Conservation (phyloP, 2,329 filamentous ascomycete genomes). For the Sarocladiaceae sp. region DNA sequence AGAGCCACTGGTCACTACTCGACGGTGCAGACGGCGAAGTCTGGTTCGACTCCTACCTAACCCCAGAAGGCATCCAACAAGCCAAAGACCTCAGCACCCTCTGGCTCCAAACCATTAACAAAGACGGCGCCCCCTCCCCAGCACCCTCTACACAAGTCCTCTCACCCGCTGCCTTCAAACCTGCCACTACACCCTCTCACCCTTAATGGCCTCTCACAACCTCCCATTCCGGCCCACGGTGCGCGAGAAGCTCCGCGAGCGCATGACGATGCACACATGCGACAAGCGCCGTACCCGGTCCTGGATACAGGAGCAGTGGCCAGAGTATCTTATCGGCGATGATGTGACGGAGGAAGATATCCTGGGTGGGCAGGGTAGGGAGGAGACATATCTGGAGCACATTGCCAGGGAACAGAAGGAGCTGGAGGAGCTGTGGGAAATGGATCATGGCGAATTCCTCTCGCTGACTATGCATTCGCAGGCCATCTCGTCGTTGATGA, state of each 20-base stretch:
- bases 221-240: slow-evolving; percentile 44
- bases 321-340: slow-evolving; percentile 46
- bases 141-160: slow-evolving; percentile 53
- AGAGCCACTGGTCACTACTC: slow-evolving; percentile 33
- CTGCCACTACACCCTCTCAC: slow-evolving; percentile 44
- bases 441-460: slow-evolving; percentile 34
- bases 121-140: slow-evolving; percentile 45
- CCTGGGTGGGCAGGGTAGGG: slow-evolving; percentile 40
- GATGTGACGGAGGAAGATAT: slow-evolving; percentile 52
- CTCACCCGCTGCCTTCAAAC: slow-evolving; percentile 56
- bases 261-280: slow-evolving; percentile 58
- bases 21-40: slow-evolving; percentile 31
- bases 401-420: slow-evolving; percentile 35
- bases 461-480: slow-evolving; percentile 47
- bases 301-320: slow-evolving; percentile 44
- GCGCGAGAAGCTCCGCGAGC: slow-evolving; percentile 57
- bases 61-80: slow-evolving; percentile 47
- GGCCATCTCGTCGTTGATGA: slow-evolving; percentile 37
- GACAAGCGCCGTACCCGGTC: slow-evolving; percentile 47
- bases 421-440: slow-evolving; percentile 42
- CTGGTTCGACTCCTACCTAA: slow-evolving; percentile 46
- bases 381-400: slow-evolving; percentile 47
- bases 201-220: slow-evolving; percentile 25
- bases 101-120: slow-evolving; percentile 40
- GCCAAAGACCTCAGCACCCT: slow-evolving; percentile 47